Evolutionary conservation across 108 stramenopile species (phyloP), one percentile per base, ranked within the genome.

Genomic region (Phaeodactylum tricornutum): DNA sequence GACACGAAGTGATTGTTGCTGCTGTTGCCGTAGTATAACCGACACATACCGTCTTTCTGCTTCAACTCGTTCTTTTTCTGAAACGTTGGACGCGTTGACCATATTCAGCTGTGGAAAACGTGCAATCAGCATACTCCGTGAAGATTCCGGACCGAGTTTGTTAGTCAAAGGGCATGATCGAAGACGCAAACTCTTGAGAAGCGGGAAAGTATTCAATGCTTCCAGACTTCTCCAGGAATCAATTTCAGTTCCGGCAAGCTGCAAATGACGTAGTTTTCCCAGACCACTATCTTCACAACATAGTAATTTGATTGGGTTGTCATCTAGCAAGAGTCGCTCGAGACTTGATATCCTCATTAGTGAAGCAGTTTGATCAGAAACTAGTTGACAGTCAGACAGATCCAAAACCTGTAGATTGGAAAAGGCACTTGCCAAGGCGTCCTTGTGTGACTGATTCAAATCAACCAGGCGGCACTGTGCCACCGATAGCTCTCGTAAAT

Each of bases 11-110:
- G n/a, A n/a, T n/a, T n/a, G n/a, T n/a, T n/a, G n/a, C n/a, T 32
- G 48, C 31, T 29, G 48, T 36, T 9, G 24, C 3, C 44, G 21
- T 45, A 23, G 44, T 4, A 33, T 50, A 44, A 43, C 74, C 77
- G 46, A 81, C 3, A 70, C 73, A 65, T 89, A 93, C 28, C 79
- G 62, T 34, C 79, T 68, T 50, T 89, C 92, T 22, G 92, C 84
- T 34, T 88, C 87, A 17, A 41, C n/a, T 20, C 87, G 64, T 60
- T 93, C 87, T 29, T 72, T 49, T 14, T 53, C 37, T 0, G 81
- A 49, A 33, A 93, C 65, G 33, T 65, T 49, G 0, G 77, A 82
- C 21, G 69, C 81, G 68, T 93, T 93, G 61, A 93, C 61, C 21
- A 52, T 64, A 2, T 67, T 56, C 37, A 89, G 45, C 14, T 32